A percentile compares a stretch with the other conserved stretches of the same genome.
phyloP scores from a whole-genome alignment of 305 asterid species.

The Monarda citriodora region DNA sequence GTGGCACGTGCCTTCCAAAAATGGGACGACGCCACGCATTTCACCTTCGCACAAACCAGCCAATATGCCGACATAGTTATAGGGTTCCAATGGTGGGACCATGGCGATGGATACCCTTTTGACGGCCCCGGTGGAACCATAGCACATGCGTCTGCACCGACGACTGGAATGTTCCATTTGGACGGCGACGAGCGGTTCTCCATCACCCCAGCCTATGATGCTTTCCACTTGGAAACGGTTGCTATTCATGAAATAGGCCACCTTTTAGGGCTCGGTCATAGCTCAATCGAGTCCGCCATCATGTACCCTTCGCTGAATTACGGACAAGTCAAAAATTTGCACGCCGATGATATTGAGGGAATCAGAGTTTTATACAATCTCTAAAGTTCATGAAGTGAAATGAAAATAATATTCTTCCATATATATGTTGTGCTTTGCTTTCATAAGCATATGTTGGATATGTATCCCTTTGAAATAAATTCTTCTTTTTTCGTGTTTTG shows the following conservation, averaged over 20 bases:
- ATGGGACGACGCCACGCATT: constrained; percentile 28
- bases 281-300: constrained; percentile 23
- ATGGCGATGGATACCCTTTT: constrained; percentile 30
- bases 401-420: too few relatives aligned
- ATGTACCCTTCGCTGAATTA: constrained; percentile 23
- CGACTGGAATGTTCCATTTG: constrained; percentile 31
- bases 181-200: constrained; percentile 38
- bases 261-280: constrained; percentile 45
- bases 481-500: too few relatives aligned
- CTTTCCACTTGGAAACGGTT: constrained; percentile 27
- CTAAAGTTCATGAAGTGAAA: background rate
- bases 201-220: background rate
- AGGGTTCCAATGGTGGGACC: constrained; percentile 22
- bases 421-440: too few relatives aligned
- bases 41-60: constrained; percentile 19
- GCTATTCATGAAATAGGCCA: constrained; percentile 54
- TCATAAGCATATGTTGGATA: too few relatives aligned
- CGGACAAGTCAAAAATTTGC: constrained; percentile 16
- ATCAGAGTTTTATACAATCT: constrained; percentile 24
- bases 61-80: constrained; percentile 13
- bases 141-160: constrained; percentile 39
- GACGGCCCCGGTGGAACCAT: constrained; percentile 38
- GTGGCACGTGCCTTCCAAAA: constrained; percentile 28
- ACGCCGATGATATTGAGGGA: constrained; percentile 33
- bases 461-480: too few relatives aligned